Conservation (phyloP, 2,329 filamentous ascomycete genomes). For the Neopestalotiopsis sp. region DNA sequence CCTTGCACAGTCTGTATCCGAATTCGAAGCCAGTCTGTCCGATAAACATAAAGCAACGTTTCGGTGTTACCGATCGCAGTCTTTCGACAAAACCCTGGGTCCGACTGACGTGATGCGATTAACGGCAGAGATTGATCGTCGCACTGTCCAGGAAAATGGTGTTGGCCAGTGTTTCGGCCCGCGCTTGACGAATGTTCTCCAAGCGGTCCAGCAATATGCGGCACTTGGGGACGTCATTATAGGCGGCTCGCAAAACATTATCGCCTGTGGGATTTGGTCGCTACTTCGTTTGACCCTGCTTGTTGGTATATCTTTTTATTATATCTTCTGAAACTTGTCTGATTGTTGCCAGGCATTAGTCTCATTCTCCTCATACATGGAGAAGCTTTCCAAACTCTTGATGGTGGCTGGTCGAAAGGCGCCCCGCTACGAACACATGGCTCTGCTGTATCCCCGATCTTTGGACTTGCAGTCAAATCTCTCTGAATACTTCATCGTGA, state of each 20-base stretch:
- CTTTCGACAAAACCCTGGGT: neutral
- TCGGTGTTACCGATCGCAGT: neutral
- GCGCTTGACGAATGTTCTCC: neutral
- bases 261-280: conserved; percentile 1
- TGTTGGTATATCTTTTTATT: too few species aligned
- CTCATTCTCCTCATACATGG: neutral
- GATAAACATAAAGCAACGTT: neutral
- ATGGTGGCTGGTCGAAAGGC: neutral
- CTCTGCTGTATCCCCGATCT: neutral
- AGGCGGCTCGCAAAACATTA: neutral
- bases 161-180: neutral
- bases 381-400: neutral
- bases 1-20: neutral
- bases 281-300: neutral
- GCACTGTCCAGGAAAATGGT: neutral
- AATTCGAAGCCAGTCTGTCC: neutral
- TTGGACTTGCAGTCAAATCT: neutral
- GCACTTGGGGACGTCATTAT: neutral
- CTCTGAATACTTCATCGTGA: neutral
- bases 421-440: neutral
- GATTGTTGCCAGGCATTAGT: neutral
- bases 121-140: neutral
- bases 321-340: too few species aligned
- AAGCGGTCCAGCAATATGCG: neutral
- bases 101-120: neutral